Percentiles rank a stretch among this genome's conserved stretches.
Conservation (phyloP, 2,329 filamentous ascomycete species). For the Cordyceps fumosorosea region DNA sequence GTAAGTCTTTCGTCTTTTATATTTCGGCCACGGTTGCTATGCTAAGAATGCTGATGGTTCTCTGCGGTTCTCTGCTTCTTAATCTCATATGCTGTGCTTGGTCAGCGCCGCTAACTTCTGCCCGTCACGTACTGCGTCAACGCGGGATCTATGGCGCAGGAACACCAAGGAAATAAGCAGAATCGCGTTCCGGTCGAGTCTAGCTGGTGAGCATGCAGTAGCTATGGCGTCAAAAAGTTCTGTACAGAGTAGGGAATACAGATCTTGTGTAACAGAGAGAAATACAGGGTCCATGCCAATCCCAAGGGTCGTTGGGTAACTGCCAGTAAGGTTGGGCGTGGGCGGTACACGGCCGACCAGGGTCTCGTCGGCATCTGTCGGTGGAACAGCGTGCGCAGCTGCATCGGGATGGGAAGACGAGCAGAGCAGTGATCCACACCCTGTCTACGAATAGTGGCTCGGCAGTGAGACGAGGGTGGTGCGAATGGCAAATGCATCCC, state of each 20-base stretch:
- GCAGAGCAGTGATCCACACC: neutral
- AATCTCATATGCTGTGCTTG: neutral
- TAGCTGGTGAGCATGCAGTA: neutral
- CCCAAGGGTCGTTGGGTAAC: neutral
- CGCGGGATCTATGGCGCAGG: neutral
- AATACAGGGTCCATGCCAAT: neutral
- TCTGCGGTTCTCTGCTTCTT: neutral
- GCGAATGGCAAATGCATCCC: neutral
- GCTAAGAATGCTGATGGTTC: neutral
- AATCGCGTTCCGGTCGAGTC: neutral
- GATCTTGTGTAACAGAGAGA: neutral
- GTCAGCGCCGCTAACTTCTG: neutral
- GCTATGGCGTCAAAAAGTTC: neutral
- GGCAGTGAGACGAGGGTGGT: neutral
- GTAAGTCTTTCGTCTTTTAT: neutral
- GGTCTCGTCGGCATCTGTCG: neutral
- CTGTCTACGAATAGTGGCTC: neutral
- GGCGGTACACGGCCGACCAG: neutral
- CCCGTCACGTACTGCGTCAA: slow-evolving; percentile 6
- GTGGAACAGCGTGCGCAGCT: neutral
- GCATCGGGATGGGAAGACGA: neutral
- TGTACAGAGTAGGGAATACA: neutral
- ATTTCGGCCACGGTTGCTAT: neutral
- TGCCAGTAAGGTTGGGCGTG: neutral
- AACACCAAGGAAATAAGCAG: neutral